Base-by-base conservation (phyloP, 2,329 filamentous ascomycete genomes). In the Nemania sp. region DNA sequence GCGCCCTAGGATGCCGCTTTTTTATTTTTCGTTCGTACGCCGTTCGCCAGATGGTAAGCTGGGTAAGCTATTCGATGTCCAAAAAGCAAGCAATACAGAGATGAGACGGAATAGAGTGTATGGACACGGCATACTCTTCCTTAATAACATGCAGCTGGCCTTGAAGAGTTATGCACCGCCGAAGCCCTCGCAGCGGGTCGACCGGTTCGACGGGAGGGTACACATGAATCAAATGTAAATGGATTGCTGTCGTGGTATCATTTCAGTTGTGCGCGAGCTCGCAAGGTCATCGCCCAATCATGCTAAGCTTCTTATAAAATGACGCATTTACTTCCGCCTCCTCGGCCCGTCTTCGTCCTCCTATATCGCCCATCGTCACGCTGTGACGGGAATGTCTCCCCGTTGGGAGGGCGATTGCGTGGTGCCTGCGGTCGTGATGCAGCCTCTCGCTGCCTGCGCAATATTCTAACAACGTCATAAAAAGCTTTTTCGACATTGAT, bases 401-500 rank as follows among this genome's bases (percentile, higher is more conserved):
- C 77, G 73, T 70, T 75, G 64, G 55, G 70, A 56, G 62, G 72
- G 72, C 62, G 73, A 57, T 55, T 69, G 68, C 60, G 70, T 67
- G 51, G 70, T 49, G 67, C 70, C 72, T 66, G 81, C 32, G 77
- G 76, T 13, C 83, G 80, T 56, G 82, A 76, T 11, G 83, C 80
- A 66, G 84, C 83, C 75, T 93, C 90, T 76, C 93, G 88, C 81
- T 97, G 94, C 75, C 92, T 89, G 74, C 96, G 90, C 72, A 99
- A 85, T 80, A 96, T 93, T 73, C 96, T 87, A 62, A 98, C 96
- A 7, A 99, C 96, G 78, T 99, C 96, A 82, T 97, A 98, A 78
- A 99, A 98, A 35, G 94, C 95, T 85, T 97, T 98, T 81, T 97
- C 96, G 62, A 98, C 95, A 77, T 98, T 98, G 85, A 98, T 94